phyloP scores from a whole-genome alignment of 2,329 filamentous ascomycete genomes.

The Sporothrix humicola region DNA sequence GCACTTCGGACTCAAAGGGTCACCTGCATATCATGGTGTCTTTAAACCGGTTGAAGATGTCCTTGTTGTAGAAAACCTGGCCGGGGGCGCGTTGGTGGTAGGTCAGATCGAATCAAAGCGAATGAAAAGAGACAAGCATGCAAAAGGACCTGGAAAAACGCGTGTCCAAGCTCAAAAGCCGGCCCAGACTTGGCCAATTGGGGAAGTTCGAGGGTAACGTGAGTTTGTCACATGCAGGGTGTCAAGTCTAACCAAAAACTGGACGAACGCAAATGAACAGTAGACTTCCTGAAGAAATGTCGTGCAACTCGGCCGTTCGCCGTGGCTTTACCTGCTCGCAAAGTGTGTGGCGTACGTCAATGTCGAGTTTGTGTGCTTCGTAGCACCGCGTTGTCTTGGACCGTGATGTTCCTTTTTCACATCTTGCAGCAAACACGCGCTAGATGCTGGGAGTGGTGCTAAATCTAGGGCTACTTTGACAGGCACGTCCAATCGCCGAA shows the following conservation, averaged over 20 bases:
- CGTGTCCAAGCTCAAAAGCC: not conserved
- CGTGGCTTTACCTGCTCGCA: not conserved
- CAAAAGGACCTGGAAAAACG: constrained; percentile 2
- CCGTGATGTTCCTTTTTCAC: not conserved
- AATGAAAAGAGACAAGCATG: not conserved
- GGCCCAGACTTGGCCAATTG: not conserved
- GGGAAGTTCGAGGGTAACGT: constrained; percentile 6
- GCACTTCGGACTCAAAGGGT: not conserved
- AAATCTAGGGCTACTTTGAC: not conserved
- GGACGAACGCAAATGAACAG: not conserved
- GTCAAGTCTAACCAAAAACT: not conserved
- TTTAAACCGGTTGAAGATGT: not conserved
- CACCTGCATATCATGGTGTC: constrained; percentile 18
- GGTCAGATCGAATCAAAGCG: not conserved
- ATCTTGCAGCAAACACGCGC: not conserved
- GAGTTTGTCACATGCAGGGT: not conserved
- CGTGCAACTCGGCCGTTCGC: constrained; percentile 19
- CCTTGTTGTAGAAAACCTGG: not conserved
- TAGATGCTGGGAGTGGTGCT: no score
- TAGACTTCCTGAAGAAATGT: not conserved
- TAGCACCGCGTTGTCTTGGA: constrained; percentile 1
- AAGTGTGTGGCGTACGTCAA: not conserved
- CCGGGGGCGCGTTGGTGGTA: not conserved
- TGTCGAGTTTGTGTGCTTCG: not conserved
- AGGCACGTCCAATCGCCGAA: constrained; percentile 23